Base-by-base conservation (phyloP, 371 early-diverging fungal species). In the Funneliformis caledonium region DNA sequence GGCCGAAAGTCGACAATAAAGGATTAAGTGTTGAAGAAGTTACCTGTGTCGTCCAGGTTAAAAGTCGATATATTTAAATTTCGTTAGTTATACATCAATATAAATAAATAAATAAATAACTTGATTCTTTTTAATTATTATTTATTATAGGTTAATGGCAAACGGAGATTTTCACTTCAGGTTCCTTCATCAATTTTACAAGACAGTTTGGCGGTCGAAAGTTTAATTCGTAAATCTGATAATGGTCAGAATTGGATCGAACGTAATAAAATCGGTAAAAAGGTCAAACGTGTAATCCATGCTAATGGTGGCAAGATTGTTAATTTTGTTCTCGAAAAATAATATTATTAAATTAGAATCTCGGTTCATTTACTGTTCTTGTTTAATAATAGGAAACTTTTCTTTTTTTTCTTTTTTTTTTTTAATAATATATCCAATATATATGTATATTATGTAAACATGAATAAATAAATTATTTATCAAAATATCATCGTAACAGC, bases 301-400 rank as follows among this genome's bases (percentile, higher is more conserved):
- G 92, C 92, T 45, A 93, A 93, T 80, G 91, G 91, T 73, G 93
- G 93, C 4, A 91, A 91, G 80, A 87, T 95, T 19, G 88, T 95
- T 59, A 96, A 94, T 83, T 92, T 95, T 87, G 90, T 96, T 9
- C 64, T 93, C 11, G 81, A 82, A 48, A 81, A 48, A 68, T 78
- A 64, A 64, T 19, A 37, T 37, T 37, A 37, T 37, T 37, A 37
- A 37, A 3, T 37, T 37, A 37, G 37, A 37, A 37, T 37, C 2
- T 37, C 37, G 37, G 37, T 37, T 37, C 37, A 37, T 37, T 37
- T 37, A 37, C 37, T 1, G 37, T 37, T 37, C 37, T 37, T 2
- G 37, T 37, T 37, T 37, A 2, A 37, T 37, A 37, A 37, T 37
- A 26, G 26, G 37, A 37, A 37, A 37, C 6, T 26, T 9, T 26